Conservation (phyloP, 169 alveolate species). For the Perkinsus olseni region DNA sequence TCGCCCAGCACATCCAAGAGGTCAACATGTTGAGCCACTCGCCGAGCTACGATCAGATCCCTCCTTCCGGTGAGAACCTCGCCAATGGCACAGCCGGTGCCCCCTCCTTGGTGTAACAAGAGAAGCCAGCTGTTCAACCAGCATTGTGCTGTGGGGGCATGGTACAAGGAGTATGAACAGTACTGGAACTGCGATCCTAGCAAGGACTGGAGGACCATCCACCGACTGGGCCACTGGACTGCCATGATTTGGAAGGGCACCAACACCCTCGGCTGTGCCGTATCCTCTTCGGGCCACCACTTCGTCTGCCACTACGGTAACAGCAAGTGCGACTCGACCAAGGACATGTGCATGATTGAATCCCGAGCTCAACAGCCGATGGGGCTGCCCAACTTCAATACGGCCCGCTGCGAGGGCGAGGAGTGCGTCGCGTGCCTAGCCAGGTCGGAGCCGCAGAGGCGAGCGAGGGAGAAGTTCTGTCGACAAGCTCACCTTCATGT, state of each 20-base stretch:
- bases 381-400: background rate
- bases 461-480: background rate
- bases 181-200: background rate
- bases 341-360: background rate
- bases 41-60: background rate
- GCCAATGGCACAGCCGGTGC: background rate
- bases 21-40: background rate
- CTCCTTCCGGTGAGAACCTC: background rate
- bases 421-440: background rate
- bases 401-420: background rate
- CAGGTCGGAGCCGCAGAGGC: background rate
- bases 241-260: background rate
- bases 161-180: background rate
- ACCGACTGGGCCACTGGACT: background rate
- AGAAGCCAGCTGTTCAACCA: background rate
- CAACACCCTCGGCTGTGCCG: background rate
- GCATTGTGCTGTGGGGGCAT: background rate
- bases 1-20: background rate
- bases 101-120: background rate
- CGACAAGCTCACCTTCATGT: background rate
- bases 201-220: background rate
- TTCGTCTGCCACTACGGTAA: background rate
- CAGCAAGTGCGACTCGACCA: background rate
- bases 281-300: background rate
- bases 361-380: background rate